Base-by-base conservation (phyloP, 1,139 yeast species). In the Hyphopichia burtonii region DNA sequence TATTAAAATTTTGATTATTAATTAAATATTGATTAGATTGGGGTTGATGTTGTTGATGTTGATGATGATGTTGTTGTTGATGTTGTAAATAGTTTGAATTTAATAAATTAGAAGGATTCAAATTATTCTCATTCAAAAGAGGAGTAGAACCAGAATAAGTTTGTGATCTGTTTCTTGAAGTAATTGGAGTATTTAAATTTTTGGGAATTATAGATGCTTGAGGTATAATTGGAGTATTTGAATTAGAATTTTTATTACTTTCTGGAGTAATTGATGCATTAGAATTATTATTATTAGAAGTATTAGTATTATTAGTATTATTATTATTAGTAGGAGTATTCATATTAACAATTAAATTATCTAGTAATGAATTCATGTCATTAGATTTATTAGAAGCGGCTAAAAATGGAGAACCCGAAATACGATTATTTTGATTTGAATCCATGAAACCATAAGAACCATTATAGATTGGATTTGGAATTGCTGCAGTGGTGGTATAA, bases 401-500 rank as follows among this genome's bases (percentile, higher is more conserved):
- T 41, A 44, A 41, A 38, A 51, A 53, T 3, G 56, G 53, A n/a
- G 55, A 54, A 9, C 50, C 38, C 8, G 52, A 41, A 27, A 52
- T 32, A 31, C 58, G 45, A 30, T 25, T 25, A 31, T 38, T 39
- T 11, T 49, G 36, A 37, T 42, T 49, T 11, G 51, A 34, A 32
- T 56, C 59, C 41, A 46, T 25, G 7, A 38, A 36, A 18, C 41
- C 36, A 34, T 44, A 41, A 18, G 44, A 43, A 17, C 38, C 43
- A 42, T 45, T 46, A 15, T 51, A 40, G 11, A 49, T 42, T 6
- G 58, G 48, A 37, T 50, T 53, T 8, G 68, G 60, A 30, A 60
- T 51, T 8, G 71, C 65, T 1, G 66, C 74, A n/a, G 70, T 65
- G 12, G 81, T 73, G 3, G 82, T 72, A 52, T 76, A 76, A 1